A percentile compares a stretch with the other conserved stretches of the same genome.
Evolutionary conservation across 257 asterid genomes (phyloP).

Genomic region (Penstemon barbatus): DNA sequence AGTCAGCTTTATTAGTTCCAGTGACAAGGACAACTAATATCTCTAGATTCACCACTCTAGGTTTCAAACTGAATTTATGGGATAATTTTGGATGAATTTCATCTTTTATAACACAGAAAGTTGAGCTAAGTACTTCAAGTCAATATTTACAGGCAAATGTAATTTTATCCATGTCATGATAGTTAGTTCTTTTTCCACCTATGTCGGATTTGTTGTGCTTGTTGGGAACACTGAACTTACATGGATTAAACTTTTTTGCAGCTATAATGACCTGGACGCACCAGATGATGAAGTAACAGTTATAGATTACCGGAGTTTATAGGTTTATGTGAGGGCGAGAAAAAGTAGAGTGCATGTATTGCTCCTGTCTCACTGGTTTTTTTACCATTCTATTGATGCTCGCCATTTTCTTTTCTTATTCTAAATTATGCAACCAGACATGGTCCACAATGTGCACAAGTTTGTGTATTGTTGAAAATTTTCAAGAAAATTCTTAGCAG

Average conservation of each 20-base stretch:
- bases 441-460: neutral
- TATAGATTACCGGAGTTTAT: slow-evolving; percentile 92
- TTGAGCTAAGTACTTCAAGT: neutral
- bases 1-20: neutral
- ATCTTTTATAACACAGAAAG: neutral
- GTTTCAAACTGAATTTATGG: neutral
- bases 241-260: slow-evolving; percentile 39
- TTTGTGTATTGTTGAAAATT: neutral
- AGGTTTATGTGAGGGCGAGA: slow-evolving; percentile 30
- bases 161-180: neutral
- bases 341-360: slow-evolving; percentile 16
- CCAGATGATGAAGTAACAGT: slow-evolving; percentile 99
- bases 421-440: neutral
- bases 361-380: neutral
- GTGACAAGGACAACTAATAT: neutral
- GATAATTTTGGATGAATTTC: neutral
- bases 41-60: neutral
- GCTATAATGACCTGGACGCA: slow-evolving; percentile 98
- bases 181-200: neutral
- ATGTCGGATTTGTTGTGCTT: neutral
- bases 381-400: slow-evolving; percentile 3
- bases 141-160: neutral
- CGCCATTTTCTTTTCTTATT: neutral
- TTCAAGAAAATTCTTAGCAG: neutral
- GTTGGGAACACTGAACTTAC: slow-evolving; percentile 14